A percentile compares a stretch with the other conserved stretches of the same genome.
Conservation (phyloP, 805 yeast genomes). For the Saccharomycopsis javanensis region DNA sequence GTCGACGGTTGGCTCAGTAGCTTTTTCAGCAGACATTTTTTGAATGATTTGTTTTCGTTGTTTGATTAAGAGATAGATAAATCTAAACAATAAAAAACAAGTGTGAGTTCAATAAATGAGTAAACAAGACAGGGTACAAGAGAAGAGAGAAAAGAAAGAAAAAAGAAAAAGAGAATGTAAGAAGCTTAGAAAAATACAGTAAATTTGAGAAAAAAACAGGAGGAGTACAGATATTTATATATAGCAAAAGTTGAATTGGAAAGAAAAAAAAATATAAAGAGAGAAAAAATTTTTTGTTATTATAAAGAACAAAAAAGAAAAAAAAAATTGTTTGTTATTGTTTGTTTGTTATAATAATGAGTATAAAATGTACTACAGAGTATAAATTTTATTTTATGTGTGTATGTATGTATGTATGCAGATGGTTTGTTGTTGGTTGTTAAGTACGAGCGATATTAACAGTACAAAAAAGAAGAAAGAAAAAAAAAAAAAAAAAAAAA, state of each 20-base stretch:
- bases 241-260: background rate
- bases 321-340: background rate
- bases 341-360: too few species aligned
- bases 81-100: background rate
- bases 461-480: too few species aligned
- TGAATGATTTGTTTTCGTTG: background rate
- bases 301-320: background rate
- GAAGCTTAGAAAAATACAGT: background rate
- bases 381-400: background rate
- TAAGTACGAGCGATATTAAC: background rate
- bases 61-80: background rate
- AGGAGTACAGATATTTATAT: background rate
- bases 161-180: background rate
- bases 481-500: background rate
- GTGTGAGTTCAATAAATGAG: background rate
- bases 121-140: background rate
- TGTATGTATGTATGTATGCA: slow-evolving; percentile 1
- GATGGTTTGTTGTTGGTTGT: slow-evolving; percentile 1
- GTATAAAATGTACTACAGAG: background rate
- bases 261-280: background rate
- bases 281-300: background rate
- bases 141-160: background rate
- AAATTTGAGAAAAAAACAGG: slow-evolving; percentile 1
- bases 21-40: slow-evolving; percentile 16
- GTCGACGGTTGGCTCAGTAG: slow-evolving; percentile 38